Base-by-base conservation (phyloP, 164 flowering plant species). In the Echeveria elegans region DNA sequence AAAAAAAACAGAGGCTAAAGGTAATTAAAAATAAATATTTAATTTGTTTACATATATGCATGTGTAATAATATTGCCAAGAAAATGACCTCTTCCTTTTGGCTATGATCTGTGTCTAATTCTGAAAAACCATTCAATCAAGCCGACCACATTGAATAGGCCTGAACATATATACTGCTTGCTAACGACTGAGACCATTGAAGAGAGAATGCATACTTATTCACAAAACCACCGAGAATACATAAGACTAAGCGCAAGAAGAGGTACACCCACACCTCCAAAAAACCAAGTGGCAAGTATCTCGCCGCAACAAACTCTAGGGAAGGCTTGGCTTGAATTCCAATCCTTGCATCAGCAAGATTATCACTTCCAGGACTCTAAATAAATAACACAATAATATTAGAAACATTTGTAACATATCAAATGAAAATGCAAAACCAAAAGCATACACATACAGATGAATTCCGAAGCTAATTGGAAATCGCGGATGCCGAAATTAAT, bases 211-310 rank as follows among this genome's bases (percentile, higher is more conserved):
- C 16, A 43, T 11, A 43, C 15, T 18, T 16, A 11, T 43, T 43
- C 47, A n/a, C 66, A 63, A 63, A 37, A 16, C 32, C 32, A 11
- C 5, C 6, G 32, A 56, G 18, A 15, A 56, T 56, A 28, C 4
- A n/a, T 34, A 36, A 9, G 29, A 81, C 97, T 88, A 37, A 95
- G 89, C 31, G 99, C 99, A n/a, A n/a, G n/a, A 76, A 95, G 96
- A 6, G 99, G 99, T 69, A 95, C 99, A 41, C 96, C 98, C 70
- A 90, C 90, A 70, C 99, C 89, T 71, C 97, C 99, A 77, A 90
- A 79, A 24, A 90, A 74, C 98, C 98, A 95, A 65, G 96, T 88
- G n/a, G 88, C 99, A n/a, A 16, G 80, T 43, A 95, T 65, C n/a
- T n/a, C 43, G 89, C 85, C 68, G 97, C 90, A 72, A 92, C 95